phyloP scores from a whole-genome alignment of 2,329 filamentous ascomycete species.

The Akanthomyces muscarius region DNA sequence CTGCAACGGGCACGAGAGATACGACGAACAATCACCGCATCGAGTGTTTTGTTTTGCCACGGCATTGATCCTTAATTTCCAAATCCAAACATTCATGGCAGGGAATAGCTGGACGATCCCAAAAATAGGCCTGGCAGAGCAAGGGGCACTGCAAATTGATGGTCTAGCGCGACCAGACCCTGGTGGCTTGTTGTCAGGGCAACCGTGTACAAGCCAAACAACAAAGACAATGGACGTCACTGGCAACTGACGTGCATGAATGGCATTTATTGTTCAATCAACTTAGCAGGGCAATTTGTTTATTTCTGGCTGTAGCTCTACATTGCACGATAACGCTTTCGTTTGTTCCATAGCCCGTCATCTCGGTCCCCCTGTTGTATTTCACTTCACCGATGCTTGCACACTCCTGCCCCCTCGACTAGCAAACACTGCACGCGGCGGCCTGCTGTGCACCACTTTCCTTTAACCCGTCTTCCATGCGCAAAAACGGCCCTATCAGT shows the following conservation, averaged over 20 bases:
- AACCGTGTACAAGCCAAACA: constrained; percentile 1
- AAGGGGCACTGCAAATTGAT: background rate
- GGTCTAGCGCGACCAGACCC: background rate
- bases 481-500: background rate
- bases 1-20: background rate
- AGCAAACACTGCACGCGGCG: constrained; percentile 9
- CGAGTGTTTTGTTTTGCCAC: background rate
- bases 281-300: background rate
- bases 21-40: background rate
- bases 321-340: background rate
- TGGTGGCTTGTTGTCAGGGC: constrained; percentile 11
- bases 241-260: constrained; percentile 10
- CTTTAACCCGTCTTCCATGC: background rate
- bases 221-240: constrained; percentile 17
- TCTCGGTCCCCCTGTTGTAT: background rate
- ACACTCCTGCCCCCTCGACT: background rate
- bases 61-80: constrained; percentile 5
- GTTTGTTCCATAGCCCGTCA: background rate
- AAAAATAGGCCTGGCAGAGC: background rate
- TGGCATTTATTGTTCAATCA: background rate
- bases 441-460: background rate
- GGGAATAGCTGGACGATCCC: background rate
- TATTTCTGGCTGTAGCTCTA: background rate
- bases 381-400: background rate
- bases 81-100: background rate